Percentiles rank a stretch among this genome's conserved stretches.
phyloP scores from a whole-genome alignment of 140 eudicot species.

The Cichorium intybus region DNA sequence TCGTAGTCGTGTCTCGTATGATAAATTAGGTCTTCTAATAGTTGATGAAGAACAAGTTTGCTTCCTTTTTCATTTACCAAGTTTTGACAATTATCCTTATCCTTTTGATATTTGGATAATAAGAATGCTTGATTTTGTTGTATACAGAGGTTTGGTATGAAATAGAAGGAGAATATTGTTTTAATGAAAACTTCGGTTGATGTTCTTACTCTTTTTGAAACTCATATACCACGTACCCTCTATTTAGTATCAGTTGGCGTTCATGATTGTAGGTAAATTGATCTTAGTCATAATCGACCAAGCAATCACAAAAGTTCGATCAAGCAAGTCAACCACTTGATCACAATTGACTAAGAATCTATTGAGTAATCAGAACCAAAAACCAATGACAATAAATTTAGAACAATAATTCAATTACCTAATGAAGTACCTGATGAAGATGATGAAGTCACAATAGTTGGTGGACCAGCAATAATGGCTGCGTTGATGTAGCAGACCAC shows the following conservation, averaged over 20 bases:
- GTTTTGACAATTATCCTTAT: slow-evolving; percentile 3
- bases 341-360: too few relatives aligned
- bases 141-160: slow-evolving; percentile 95
- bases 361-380: too few relatives aligned
- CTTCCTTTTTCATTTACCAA: slow-evolving; percentile 17
- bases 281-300: slow-evolving; percentile 1
- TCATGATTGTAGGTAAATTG: slow-evolving; percentile 90
- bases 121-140: slow-evolving; percentile 18
- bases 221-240: slow-evolving; percentile 97
- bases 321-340: too few relatives aligned
- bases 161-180: slow-evolving; percentile 96
- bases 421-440: too few relatives aligned
- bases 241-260: slow-evolving; percentile 94
- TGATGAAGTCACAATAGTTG: too few relatives aligned
- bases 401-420: too few relatives aligned
- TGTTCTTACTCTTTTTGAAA: slow-evolving; percentile 97
- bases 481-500: too few relatives aligned
- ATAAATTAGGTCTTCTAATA: slow-evolving; percentile 79
- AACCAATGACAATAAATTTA: too few relatives aligned
- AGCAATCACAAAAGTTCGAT: too few relatives aligned
- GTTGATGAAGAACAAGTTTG: slow-evolving; percentile 99
- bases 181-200: slow-evolving; percentile 90
- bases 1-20: slow-evolving; percentile 82
- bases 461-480: too few relatives aligned
- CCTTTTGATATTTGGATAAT: slow-evolving; percentile 4